Percentiles rank a stretch among this genome's conserved stretches.
Evolutionary conservation across 306 rosid genomes (phyloP).

Genomic region (Citrullus amarus): DNA sequence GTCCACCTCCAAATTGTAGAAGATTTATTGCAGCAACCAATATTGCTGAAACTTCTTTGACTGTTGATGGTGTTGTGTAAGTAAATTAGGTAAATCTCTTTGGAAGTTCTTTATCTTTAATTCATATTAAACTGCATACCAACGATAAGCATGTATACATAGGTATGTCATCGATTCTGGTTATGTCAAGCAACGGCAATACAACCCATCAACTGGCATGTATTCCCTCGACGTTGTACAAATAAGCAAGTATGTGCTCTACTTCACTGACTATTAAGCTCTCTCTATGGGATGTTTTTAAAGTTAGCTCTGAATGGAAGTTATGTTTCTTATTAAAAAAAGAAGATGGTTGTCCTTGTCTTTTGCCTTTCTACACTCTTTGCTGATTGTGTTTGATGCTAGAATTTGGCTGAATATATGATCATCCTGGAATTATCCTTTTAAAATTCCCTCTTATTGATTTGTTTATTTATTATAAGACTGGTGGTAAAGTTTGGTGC

Average conservation of each 20-base stretch:
- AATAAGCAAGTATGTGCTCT: constrained; percentile 78
- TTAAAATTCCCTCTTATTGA: background rate
- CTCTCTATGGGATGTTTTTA: constrained; percentile 1
- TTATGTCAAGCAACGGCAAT: constrained; percentile 92
- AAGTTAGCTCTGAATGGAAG: background rate
- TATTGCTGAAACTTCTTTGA: constrained; percentile 97
- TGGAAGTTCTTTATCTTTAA: background rate
- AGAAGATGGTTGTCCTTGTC: background rate
- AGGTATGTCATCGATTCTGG: constrained; percentile 96
- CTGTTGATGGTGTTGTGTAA: constrained; percentile 99
- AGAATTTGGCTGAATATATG: background rate
- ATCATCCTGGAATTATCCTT: background rate
- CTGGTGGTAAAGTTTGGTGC: background rate
- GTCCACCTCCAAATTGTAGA: constrained; percentile 85
- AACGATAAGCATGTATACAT: constrained; percentile 15
- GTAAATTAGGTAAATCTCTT: constrained; percentile 15
- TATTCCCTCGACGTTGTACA: constrained; percentile 90
- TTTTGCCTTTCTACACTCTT: background rate
- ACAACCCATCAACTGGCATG: constrained; percentile 95
- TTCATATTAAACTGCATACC: background rate
- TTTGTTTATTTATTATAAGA: background rate
- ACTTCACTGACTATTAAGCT: background rate
- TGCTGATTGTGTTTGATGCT: background rate
- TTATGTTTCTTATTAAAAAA: too few species aligned
- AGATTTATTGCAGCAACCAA: constrained; percentile 91